Base-by-base conservation (phyloP, 208 protist genomes). In the Trypanosoma conorhini region DNA sequence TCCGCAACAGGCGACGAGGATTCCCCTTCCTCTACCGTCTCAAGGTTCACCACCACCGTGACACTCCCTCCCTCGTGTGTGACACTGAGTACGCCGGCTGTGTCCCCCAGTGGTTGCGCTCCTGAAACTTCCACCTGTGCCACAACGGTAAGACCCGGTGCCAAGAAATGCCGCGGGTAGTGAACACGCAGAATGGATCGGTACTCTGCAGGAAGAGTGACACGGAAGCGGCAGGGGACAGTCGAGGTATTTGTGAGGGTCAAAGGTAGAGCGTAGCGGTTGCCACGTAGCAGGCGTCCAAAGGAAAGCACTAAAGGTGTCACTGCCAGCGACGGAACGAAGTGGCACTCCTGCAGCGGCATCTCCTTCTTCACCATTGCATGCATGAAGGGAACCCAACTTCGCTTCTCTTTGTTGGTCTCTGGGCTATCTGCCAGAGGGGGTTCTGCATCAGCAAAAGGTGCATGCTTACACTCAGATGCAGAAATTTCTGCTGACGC, bases 181-280 rank as follows among this genome's bases (percentile, higher is more conserved):
- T 75, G 28, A 7, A 92, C 54, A n/a, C 54, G 51, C 12, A 96
- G 17, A 19, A 72, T 76, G 15, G 38, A 50, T 38, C 83, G 80
- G 42, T 61, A 42, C 30, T 66, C 73, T 5, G 70, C 10, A 26
- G 69, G 60, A n/a, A 80, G 42, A 1, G 76, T 76, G 10, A 92
- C 57, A 10, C 91, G 85, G 59, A 92, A 93, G 55, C 91, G 91
- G 59, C 91, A 96, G 10, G 91, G 87, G 28, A 92, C 86, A 13
- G 79, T 92, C 3, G 86, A 91, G 15, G 77, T 81, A 79, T 96
- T 96, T 0, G 84, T 91, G 21, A 96, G 28, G 30, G 56, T 57
- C 17, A 92, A 51, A 7, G 67, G 65, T 46, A 82, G 52, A 5
- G 72, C 71, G 70, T 92, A 96, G 42, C 78, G 81, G 7, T 79